phyloP scores from a whole-genome alignment of 2,329 filamentous ascomycete species.

The Sporothrix sp. region DNA sequence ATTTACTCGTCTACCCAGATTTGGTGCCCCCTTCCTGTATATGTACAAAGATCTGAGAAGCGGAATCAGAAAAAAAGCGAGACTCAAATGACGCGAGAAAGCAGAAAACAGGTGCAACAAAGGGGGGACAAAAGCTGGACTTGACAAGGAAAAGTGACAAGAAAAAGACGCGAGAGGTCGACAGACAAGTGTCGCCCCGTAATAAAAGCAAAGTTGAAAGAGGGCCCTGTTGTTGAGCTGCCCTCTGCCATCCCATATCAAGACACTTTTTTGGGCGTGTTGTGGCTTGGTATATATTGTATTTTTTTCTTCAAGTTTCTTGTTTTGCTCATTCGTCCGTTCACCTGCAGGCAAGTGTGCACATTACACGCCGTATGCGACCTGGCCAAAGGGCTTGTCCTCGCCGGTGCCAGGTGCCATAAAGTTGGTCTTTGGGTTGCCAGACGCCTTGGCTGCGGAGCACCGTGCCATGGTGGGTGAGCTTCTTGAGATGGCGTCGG shows the following conservation, averaged over 20 bases:
- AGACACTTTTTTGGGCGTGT: slow-evolving; percentile 20
- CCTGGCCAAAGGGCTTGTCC: slow-evolving; percentile 51
- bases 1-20: slow-evolving; percentile 16
- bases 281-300: not conserved
- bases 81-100: not conserved
- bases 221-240: not conserved
- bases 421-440: slow-evolving; percentile 68
- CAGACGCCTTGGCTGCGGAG: slow-evolving; percentile 80
- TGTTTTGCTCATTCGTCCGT: slow-evolving; percentile 16
- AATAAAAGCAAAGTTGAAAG: not conserved
- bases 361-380: slow-evolving; percentile 46
- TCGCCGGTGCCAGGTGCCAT: slow-evolving; percentile 63
- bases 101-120: not conserved
- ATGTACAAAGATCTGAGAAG: slow-evolving; percentile 20
- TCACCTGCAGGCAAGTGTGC: not conserved
- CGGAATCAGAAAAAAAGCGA: not conserved
- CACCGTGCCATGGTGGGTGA: slow-evolving; percentile 98
- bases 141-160: slow-evolving; percentile 19
- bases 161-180: too few species aligned
- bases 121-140: not conserved
- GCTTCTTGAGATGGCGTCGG: slow-evolving; percentile 91
- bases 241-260: slow-evolving; percentile 5
- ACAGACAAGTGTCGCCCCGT: too few species aligned
- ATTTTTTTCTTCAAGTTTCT: slow-evolving; percentile 8
- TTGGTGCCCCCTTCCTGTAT: slow-evolving; percentile 16